Evolutionary conservation across 495 filamentous ascomycete genomes (phyloP), one percentile per base, ranked within the genome.

Genomic region (Cercophora samala): DNA sequence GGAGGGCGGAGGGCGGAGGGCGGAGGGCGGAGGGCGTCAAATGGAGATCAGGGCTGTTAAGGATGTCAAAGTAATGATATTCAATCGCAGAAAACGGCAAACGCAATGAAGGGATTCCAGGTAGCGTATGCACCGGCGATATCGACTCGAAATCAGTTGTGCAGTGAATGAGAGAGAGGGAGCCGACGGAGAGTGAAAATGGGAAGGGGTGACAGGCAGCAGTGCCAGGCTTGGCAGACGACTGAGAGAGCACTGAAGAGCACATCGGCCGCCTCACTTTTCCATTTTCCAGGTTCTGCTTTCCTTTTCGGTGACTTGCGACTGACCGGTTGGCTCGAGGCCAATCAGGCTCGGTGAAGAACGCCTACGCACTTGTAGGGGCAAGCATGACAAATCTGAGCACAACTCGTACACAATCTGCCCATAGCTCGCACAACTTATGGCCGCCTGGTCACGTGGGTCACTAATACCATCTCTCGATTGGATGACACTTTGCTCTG

Each of bases 331-430:
- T 56, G 53, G 53, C 9, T 18, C 2, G 22, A 56, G 22, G 53
- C 53, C 53, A 56, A 56, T 56, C 53, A 56, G 53, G 22, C 53
- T 56, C 53, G 53, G 53, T 56, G 53, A 56, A 21, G 53, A 56
- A 23, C 53, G 18, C n/a, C 22, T 56, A 21, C n/a, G n/a, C n/a
- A n/a, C n/a, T n/a, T n/a, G n/a, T n/a, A n/a, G n/a, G n/a, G n/a
- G n/a, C 53, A 21, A 56, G 22, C 11, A 54, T 56, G 19, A 13
- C n/a, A 23, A 21, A 23, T 9, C n/a, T 56, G 53, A 21, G 53
- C 53, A 46, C 37, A 46, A 46, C 37, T 46, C 37, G 29, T 32
- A 32, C 29, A 32, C 29, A 32, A 32, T 32, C 8, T 8, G 29
- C 29, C 29, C 29, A 32, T 32, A 32, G 8, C 29, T 32, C 29